These are phyloP conservation scores for Boletus fagicola DNA, from an alignment of 768 basidiomycete genomes.

Conservation along the genomic window DNA sequence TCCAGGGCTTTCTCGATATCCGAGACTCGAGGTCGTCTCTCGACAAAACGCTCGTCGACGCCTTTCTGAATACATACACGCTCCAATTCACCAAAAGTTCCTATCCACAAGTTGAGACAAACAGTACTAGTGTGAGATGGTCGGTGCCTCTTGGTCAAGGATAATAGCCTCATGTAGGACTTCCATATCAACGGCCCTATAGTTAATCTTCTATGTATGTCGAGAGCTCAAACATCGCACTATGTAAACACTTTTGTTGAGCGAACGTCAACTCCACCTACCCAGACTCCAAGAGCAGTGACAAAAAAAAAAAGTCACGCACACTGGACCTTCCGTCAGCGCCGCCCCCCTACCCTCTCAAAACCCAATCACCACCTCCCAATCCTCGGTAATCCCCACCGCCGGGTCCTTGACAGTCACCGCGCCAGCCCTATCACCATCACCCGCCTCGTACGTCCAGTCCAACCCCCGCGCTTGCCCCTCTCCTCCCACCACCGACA, in stretches of 20 bases:
- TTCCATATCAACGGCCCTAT: background rate
- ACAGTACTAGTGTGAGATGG: background rate
- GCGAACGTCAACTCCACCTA: background rate
- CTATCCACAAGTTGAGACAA: background rate
- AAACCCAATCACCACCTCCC: conserved; percentile 49
- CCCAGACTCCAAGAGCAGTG: background rate
- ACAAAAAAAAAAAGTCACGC: background rate
- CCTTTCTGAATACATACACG: background rate
- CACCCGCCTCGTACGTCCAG: conserved; percentile 68
- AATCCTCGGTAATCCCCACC: conserved; percentile 56
- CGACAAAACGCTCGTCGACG: background rate
- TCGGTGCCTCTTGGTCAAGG: background rate
- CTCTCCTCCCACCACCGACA: conserved; percentile 47
- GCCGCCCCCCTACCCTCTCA: conserved; percentile 1
- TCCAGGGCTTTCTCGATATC: background rate
- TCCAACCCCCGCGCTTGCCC: conserved; percentile 46
- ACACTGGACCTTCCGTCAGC: background rate
- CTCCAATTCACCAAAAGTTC: background rate
- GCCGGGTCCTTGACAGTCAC: conserved; percentile 77
- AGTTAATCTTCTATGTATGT: background rate
- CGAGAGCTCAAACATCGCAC: background rate
- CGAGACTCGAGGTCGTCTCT: background rate
- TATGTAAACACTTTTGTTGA: background rate
- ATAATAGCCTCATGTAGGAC: background rate
- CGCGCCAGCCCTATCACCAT: conserved; percentile 56